Evolutionary conservation across 2,329 filamentous ascomycete species (phyloP).

Genomic region (Acrocalymma vagum): DNA sequence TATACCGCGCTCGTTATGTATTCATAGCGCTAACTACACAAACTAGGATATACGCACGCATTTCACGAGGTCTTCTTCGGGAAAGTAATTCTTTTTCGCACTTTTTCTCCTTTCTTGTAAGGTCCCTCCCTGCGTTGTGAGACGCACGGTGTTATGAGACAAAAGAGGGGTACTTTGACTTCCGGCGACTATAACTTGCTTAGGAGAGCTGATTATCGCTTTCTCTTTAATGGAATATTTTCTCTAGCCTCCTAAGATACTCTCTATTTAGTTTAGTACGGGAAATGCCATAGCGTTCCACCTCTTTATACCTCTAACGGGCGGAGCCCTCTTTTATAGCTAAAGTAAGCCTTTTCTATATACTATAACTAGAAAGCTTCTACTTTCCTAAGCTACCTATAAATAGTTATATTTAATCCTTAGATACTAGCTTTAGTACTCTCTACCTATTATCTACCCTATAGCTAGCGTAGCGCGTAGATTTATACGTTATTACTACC

Average conservation of each 20-base stretch:
- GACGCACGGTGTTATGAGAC: slow-evolving; percentile 10
- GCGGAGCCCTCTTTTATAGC: slow-evolving; percentile 8
- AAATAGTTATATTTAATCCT: slow-evolving; percentile 5
- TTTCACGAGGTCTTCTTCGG: too few species aligned
- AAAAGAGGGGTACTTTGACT: slow-evolving; percentile 11
- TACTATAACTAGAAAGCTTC: slow-evolving; percentile 3
- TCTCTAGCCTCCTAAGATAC: slow-evolving; percentile 11
- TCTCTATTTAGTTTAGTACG: slow-evolving; percentile 1
- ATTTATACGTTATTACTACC: slow-evolving; percentile 3
- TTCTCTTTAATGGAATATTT: slow-evolving; percentile 8
- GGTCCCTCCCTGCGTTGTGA: slow-evolving; percentile 2
- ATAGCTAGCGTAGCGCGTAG: slow-evolving; percentile 3
- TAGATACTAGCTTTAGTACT: slow-evolving; percentile 6
- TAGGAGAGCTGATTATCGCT: slow-evolving; percentile 4
- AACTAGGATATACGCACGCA: too few species aligned
- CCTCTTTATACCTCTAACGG: slow-evolving; percentile 8
- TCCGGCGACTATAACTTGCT: slow-evolving; percentile 3
- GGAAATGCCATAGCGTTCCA: slow-evolving; percentile 1
- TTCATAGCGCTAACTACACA: too few species aligned
- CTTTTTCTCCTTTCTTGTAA: too few species aligned
- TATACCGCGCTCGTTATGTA: too few species aligned
- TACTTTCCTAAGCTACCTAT: not conserved
- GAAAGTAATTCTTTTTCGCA: too few species aligned
- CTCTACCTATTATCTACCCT: slow-evolving; percentile 4
- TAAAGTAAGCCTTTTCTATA: slow-evolving; percentile 7